phyloP scores from a whole-genome alignment of 176 grass and related monocot species.

The Puccinellia tenuiflora region DNA sequence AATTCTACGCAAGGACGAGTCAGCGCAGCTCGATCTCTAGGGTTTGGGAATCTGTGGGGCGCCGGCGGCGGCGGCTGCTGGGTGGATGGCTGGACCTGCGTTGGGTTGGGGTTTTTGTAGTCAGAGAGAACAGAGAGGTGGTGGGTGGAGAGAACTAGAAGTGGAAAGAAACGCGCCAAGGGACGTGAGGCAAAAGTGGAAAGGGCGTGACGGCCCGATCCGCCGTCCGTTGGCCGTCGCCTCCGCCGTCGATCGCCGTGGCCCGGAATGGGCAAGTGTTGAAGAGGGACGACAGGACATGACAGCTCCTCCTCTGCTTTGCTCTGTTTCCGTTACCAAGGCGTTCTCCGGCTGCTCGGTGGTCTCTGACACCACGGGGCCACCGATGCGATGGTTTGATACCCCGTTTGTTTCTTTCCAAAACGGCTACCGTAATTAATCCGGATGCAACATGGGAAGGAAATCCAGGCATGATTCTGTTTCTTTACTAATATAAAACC shows the following conservation, averaged over 20 bases:
- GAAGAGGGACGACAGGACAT: not conserved
- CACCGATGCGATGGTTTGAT: too few relatives aligned
- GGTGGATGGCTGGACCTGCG: not conserved
- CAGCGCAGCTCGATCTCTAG: not conserved
- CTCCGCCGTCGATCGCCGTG: not conserved
- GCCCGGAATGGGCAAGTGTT: not conserved
- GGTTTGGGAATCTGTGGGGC: not conserved
- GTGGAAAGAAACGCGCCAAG: not conserved
- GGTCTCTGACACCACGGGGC: not conserved
- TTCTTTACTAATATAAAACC: too few relatives aligned
- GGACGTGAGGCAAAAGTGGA: not conserved
- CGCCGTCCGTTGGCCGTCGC: not conserved
- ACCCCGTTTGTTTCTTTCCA: too few relatives aligned
- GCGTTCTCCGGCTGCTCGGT: too few relatives aligned
- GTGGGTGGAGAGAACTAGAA: not conserved
- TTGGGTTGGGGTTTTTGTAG: not conserved
- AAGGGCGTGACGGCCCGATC: not conserved
- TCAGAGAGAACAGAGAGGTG: not conserved
- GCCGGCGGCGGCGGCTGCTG: not conserved
- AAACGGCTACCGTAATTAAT: too few relatives aligned
- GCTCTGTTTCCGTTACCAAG: not conserved
- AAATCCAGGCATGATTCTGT: too few relatives aligned
- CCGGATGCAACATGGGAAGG: too few relatives aligned
- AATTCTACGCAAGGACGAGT: not conserved
- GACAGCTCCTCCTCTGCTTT: not conserved